These are phyloP conservation scores for Silene vulgaris DNA, from an alignment of 179 eudicot genomes.

Conservation along the genomic window DNA sequence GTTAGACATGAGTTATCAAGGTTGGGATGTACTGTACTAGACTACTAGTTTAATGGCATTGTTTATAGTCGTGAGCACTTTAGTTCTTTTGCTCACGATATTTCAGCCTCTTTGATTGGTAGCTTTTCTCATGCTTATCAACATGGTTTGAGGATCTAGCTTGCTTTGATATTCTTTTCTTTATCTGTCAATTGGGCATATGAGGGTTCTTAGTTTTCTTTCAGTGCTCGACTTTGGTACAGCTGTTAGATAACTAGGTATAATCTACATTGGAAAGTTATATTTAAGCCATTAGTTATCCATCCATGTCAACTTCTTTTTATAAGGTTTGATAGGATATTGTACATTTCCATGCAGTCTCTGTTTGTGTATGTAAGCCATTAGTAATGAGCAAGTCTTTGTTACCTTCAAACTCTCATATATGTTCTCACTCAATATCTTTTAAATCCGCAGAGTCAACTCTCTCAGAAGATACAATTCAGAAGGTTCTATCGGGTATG, in stretches of 20 bases:
- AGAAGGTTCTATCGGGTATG: slow-evolving; percentile 71
- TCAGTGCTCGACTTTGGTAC: too few relatives aligned
- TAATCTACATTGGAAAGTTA: too few relatives aligned
- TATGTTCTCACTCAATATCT: slow-evolving; percentile 3
- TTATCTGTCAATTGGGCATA: background rate
- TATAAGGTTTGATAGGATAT: background rate
- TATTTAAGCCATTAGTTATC: slow-evolving; percentile 1
- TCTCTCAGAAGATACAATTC: slow-evolving; percentile 72
- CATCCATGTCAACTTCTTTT: background rate
- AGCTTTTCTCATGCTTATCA: too few relatives aligned
- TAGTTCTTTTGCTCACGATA: background rate
- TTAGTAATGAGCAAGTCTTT: background rate
- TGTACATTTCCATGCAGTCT: background rate
- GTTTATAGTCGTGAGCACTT: background rate
- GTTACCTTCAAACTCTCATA: background rate
- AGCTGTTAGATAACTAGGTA: too few relatives aligned
- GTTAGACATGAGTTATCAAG: background rate
- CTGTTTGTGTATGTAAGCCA: background rate
- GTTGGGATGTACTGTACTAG: background rate
- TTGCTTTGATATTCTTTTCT: too few relatives aligned
- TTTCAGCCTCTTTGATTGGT: background rate
- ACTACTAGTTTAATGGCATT: background rate
- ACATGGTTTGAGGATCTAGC: too few relatives aligned
- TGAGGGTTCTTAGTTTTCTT: background rate
- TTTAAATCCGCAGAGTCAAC: slow-evolving; percentile 37